These are phyloP conservation scores for Diaporthe longicolla DNA, from an alignment of 2,329 filamentous ascomycete genomes.

Conservation along the genomic window DNA sequence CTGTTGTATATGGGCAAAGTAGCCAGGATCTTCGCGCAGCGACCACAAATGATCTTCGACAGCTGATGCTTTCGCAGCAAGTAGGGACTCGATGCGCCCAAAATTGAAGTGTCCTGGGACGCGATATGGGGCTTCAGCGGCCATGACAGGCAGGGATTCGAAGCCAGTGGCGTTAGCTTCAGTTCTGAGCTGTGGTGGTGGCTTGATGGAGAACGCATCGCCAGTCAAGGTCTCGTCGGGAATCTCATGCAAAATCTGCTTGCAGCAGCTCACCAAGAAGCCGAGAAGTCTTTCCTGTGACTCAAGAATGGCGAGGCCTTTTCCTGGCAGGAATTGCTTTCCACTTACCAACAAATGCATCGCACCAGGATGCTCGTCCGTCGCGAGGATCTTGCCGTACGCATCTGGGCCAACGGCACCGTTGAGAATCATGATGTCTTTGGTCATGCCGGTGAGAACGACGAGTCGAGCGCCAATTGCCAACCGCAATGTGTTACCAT, in stretches of 20 bases:
- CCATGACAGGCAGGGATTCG: conserved; percentile 56
- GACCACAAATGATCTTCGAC: conserved; percentile 68
- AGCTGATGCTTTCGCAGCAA: conserved; percentile 56
- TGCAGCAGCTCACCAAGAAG: conserved; percentile 65
- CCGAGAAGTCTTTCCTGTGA: conserved; percentile 61
- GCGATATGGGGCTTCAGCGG: conserved; percentile 67
- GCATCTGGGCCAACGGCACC: conserved; percentile 47
- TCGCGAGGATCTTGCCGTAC: conserved; percentile 55
- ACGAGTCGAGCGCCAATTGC: too few species aligned
- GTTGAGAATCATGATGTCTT: conserved; percentile 55
- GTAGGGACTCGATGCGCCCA: conserved; percentile 57
- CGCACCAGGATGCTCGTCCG: conserved; percentile 54
- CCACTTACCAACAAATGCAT: conserved; percentile 53
- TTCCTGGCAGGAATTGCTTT: conserved; percentile 58
- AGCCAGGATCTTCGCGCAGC: conserved; percentile 71
- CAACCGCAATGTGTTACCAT: conserved; percentile 54
- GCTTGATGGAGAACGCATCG: conserved; percentile 52
- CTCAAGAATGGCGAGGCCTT: conserved; percentile 66
- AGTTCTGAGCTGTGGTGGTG: conserved; percentile 53
- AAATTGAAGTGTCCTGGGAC: conserved; percentile 63
- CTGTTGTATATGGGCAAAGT: conserved; percentile 60
- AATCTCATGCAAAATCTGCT: conserved; percentile 67
- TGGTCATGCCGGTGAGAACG: too few species aligned
- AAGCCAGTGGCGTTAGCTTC: conserved; percentile 51
- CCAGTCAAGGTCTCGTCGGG: conserved; percentile 48